Conservation (phyloP, 805 yeast genomes). For the Saccharomycopsis fodiens region DNA sequence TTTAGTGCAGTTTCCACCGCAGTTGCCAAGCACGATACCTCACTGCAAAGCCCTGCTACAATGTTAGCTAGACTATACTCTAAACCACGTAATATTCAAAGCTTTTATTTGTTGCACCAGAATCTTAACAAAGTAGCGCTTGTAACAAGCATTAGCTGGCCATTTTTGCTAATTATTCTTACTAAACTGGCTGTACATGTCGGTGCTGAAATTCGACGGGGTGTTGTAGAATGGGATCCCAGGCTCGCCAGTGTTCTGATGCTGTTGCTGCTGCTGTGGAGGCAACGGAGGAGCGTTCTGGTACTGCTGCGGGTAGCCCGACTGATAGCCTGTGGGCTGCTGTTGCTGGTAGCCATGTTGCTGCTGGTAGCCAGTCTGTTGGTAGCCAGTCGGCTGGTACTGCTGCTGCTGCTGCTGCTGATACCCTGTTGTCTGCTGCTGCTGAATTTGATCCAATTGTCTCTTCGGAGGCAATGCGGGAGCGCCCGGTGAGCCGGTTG, state of each 20-base stretch:
- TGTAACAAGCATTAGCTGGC: too few relatives aligned
- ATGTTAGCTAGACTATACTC: neutral
- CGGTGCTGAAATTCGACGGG: constrained; percentile 44
- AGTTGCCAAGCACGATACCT: too few relatives aligned
- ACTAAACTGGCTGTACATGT: constrained; percentile 32
- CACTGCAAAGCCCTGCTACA: too few relatives aligned
- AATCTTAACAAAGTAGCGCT: too few relatives aligned
- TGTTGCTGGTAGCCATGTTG: neutral
- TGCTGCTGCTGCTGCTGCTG: constrained; percentile 1
- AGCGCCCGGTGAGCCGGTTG: neutral
- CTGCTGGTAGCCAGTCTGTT: neutral
- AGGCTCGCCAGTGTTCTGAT: neutral
- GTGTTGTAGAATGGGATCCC: constrained; percentile 39
- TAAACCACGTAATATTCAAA: neutral
- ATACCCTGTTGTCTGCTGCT: neutral
- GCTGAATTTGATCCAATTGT: too few relatives aligned
- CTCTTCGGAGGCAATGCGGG: constrained; percentile 17
- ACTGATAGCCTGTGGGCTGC: neutral
- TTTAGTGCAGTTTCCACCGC: too few relatives aligned
- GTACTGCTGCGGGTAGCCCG: constrained; percentile 5
- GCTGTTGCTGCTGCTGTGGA: constrained; percentile 23
- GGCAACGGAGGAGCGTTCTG: constrained; percentile 22
- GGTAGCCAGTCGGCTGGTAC: too few relatives aligned
- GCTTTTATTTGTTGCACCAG: neutral
- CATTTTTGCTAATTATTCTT: constrained; percentile 6